These are phyloP conservation scores for Verticillium dahliae DNA, from an alignment of 2,329 filamentous ascomycete species.

Conservation along the genomic window DNA sequence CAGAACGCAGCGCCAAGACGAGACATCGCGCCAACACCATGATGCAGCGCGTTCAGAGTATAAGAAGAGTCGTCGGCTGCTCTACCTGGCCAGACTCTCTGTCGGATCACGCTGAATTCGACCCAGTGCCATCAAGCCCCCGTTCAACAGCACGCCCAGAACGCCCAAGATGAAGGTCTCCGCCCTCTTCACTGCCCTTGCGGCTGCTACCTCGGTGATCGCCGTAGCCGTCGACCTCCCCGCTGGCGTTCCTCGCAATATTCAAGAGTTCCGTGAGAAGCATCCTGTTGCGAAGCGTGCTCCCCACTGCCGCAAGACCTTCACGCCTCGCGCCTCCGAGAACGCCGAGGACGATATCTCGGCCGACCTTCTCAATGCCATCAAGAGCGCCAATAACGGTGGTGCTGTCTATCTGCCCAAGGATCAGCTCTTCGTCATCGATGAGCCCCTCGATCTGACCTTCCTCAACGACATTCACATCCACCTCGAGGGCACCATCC, in stretches of 20 bases:
- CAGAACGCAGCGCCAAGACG: background rate
- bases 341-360: conserved; percentile 37
- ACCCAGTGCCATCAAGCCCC: background rate
- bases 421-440: conserved; percentile 50
- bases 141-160: background rate
- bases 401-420: conserved; percentile 51
- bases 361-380: conserved; percentile 29
- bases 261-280: conserved; percentile 26
- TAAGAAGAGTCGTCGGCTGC: background rate
- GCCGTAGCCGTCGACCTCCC: conserved; percentile 8
- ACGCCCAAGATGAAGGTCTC: conserved; percentile 13
- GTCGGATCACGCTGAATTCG: background rate
- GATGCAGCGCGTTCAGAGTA: background rate
- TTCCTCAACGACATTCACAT: conserved; percentile 56
- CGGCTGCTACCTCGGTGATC: conserved; percentile 8
- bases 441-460: conserved; percentile 55
- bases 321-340: conserved; percentile 8
- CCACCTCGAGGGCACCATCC: conserved; percentile 26
- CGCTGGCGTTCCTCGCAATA: conserved; percentile 16
- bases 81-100: background rate
- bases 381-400: conserved; percentile 45
- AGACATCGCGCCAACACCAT: background rate
- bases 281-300: conserved; percentile 43
- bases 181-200: conserved; percentile 11
- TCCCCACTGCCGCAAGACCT: conserved; percentile 9